These are phyloP conservation scores for Elaphomyces granulatus DNA, from an alignment of 495 filamentous ascomycete species.

Conservation along the genomic window DNA sequence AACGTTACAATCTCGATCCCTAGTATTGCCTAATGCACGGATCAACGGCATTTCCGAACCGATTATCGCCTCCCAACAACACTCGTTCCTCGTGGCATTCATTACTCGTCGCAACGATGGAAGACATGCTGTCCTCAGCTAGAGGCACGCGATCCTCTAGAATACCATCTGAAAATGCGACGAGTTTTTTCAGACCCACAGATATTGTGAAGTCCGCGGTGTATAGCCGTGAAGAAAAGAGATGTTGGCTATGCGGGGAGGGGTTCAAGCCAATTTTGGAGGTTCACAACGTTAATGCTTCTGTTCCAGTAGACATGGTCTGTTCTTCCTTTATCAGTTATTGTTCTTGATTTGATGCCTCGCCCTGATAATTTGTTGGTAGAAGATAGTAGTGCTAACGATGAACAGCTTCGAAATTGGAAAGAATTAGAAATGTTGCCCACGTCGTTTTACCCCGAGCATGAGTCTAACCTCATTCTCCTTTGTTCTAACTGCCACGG, in stretches of 20 bases:
- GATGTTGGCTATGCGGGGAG: not conserved
- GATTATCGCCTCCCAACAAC: no score
- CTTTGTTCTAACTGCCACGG: not conserved
- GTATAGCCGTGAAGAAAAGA: not conserved
- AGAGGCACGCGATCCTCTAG: no score
- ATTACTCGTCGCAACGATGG: no score
- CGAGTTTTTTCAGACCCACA: not conserved
- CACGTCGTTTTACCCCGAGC: not conserved
- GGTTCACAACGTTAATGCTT: not conserved
- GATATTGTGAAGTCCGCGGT: not conserved
- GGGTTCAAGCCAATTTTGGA: not conserved
- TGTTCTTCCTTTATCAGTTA: not conserved
- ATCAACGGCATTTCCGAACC: no score
- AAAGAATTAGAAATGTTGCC: not conserved
- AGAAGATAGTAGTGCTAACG: not conserved
- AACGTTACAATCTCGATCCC: no score
- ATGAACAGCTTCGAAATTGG: not conserved
- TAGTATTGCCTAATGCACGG: no score
- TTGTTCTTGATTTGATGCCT: not conserved
- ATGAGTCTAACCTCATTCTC: not conserved
- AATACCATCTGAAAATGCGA: no score
- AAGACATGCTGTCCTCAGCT: no score
- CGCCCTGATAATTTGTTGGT: not conserved
- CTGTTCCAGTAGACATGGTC: not conserved
- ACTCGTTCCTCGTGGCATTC: no score